These are phyloP conservation scores for Lignosus rhinocerotis DNA, from an alignment of 1,284 basidiomycete genomes.

Conservation along the genomic window DNA sequence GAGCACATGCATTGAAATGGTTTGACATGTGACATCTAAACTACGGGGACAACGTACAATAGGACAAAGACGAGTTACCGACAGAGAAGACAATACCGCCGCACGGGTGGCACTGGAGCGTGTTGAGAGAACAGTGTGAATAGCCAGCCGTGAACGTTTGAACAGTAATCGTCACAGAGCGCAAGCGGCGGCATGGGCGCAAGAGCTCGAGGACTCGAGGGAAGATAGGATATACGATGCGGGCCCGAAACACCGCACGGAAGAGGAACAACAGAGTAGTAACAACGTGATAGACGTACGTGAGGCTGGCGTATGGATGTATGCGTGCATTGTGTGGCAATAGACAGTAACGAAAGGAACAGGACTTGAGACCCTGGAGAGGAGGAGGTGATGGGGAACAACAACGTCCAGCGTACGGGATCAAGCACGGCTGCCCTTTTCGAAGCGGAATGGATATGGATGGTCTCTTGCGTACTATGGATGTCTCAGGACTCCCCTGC, in stretches of 20 bases:
- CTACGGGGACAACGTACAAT: slow-evolving; percentile 19
- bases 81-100: slow-evolving; percentile 9
- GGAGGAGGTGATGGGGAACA: slow-evolving; percentile 6
- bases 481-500: slow-evolving; percentile 4
- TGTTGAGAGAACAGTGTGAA: neutral
- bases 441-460: slow-evolving; percentile 12
- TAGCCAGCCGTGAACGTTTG: neutral
- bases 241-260: slow-evolving; percentile 9
- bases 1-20: slow-evolving; percentile 23
- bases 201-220: slow-evolving; percentile 2
- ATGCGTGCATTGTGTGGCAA: slow-evolving; percentile 13
- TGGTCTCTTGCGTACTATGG: slow-evolving; percentile 3
- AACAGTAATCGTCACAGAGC: neutral
- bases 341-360: neutral
- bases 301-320: slow-evolving; percentile 12
- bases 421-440: slow-evolving; percentile 24
- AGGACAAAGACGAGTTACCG: slow-evolving; percentile 10
- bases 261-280: slow-evolving; percentile 12
- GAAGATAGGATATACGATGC: slow-evolving; percentile 20
- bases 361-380: neutral
- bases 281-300: slow-evolving; percentile 10
- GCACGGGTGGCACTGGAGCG: neutral
- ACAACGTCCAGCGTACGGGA: slow-evolving; percentile 23
- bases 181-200: neutral
- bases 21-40: slow-evolving; percentile 20